Evolutionary conservation across 257 asterid species (phyloP).

Genomic region (Nicotiana paniculata): DNA sequence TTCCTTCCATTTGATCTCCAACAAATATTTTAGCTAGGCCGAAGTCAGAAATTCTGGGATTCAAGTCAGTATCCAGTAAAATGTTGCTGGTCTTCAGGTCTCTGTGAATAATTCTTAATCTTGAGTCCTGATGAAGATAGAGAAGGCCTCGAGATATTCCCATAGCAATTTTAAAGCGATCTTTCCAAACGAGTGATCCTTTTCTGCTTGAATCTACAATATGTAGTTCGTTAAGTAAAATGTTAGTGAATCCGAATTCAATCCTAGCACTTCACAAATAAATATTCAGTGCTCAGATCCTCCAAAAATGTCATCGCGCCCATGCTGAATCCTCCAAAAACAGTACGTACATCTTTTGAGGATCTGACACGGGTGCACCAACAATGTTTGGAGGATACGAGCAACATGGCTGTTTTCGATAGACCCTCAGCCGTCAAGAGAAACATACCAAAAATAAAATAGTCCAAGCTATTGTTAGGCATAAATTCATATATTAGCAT

Average conservation of each 20-base stretch:
- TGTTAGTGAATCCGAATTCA: background rate
- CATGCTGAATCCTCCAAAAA: background rate
- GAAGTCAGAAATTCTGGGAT: constrained; percentile 22
- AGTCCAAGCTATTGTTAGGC: constrained; percentile 30
- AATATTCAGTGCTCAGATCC: background rate
- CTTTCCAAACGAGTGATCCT: constrained; percentile 12
- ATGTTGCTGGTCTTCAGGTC: constrained; percentile 27
- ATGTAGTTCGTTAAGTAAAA: background rate
- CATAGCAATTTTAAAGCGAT: constrained; percentile 17
- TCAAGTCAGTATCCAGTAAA: constrained; percentile 15
- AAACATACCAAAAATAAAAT: constrained; percentile 29
- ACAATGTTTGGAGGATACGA: background rate
- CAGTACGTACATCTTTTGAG: background rate
- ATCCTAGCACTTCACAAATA: background rate
- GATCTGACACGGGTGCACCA: background rate
- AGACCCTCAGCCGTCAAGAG: background rate
- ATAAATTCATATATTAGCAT: constrained; percentile 37
- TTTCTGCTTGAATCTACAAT: constrained; percentile 14
- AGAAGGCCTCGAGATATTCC: constrained; percentile 30
- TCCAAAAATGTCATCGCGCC: background rate
- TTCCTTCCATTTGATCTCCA: constrained; percentile 15
- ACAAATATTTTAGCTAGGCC: constrained; percentile 17
- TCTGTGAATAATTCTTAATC: constrained; percentile 18
- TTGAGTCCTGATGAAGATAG: constrained; percentile 28
- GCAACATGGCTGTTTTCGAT: background rate